phyloP scores from a whole-genome alignment of 2,329 filamentous ascomycete genomes.

The Epichloe sylvatica region DNA sequence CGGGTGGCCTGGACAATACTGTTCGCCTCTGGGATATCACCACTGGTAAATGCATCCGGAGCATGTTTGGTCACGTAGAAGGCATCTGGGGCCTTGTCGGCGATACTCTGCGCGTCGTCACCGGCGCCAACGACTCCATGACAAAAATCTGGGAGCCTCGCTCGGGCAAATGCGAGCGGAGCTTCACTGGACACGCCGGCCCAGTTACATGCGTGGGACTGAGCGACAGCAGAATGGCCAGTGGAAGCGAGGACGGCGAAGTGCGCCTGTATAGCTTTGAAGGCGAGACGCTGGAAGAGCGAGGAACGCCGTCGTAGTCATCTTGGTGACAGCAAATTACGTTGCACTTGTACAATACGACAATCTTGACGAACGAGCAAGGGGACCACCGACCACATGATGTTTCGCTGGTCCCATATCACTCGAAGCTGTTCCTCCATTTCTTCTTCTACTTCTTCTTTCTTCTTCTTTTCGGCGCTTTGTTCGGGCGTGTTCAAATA shows the following conservation, averaged over 20 bases:
- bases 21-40: constrained; percentile 85
- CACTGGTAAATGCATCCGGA: constrained; percentile 69
- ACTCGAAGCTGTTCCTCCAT: too few relatives aligned
- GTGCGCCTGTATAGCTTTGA: constrained; percentile 73
- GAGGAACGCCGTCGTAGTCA: constrained; percentile 35
- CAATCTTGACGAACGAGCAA: too few relatives aligned
- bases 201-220: constrained; percentile 89
- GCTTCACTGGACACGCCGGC: constrained; percentile 78
- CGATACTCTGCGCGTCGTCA: constrained; percentile 77
- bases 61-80: constrained; percentile 93
- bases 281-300: constrained; percentile 33
- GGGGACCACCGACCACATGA: too few relatives aligned
- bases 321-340: too few relatives aligned
- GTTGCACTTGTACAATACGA: too few relatives aligned
- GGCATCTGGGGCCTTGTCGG: constrained; percentile 89
- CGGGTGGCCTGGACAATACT: constrained; percentile 78
- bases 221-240: constrained; percentile 79
- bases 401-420: background rate
- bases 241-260: constrained; percentile 85
- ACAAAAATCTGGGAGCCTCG: constrained; percentile 89
- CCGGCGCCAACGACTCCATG: constrained; percentile 83
- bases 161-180: constrained; percentile 81
- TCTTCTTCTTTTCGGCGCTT: background rate
- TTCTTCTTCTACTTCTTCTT: background rate
- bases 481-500: background rate